Evolutionary conservation across 148 eudicot species (phyloP), one percentile per base, ranked within the genome.

Genomic region (Limonium bicolor): DNA sequence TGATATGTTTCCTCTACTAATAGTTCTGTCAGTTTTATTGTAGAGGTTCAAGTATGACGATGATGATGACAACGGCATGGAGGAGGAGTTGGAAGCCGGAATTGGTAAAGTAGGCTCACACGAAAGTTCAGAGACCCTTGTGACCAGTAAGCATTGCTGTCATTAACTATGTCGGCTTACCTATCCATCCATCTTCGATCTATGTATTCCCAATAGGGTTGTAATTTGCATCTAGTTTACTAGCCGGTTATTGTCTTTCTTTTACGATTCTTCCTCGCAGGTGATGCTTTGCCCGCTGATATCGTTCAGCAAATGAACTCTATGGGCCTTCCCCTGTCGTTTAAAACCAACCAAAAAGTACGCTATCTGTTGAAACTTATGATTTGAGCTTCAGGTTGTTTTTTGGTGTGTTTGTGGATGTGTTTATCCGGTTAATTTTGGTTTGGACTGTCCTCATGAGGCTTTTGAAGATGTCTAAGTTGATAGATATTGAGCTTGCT

Each of bases 311-410:
- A 72, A 59, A 61, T 90, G 82, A 63, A 53, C 61, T 72, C 56
- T 28, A 64, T 84, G 51, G 97, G 97, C 50, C 95, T 90, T 48
- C 99, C 99, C 5, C 45, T 76, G 36, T 70, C 82, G 17, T 90
- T 90, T 64, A 74, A 47, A 27, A 63, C 99, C 26, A 88, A 66
- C 64, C 80, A 78, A 54, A 74, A 70, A 53, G 94, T 77, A 50
- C 53, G 73, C 42, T 42, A 14, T 22, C 17, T 27, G 12, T 52
- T 28, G 8, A n/a, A 15, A 2, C 40, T 27, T 4, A 37, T 13
- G 30, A 9, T 20, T 1, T 7, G n/a, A 10, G 20, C 13, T 51
- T 58, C 14, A 27, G 11, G 6, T 17, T 45, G 7, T 36, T 17
- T 24, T 16, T 31, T 20, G 11, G 41, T 36, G 10, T 5, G 24